Base-by-base conservation (phyloP, 2,329 filamentous ascomycete species). In the Fusarium protoensiforme region DNA sequence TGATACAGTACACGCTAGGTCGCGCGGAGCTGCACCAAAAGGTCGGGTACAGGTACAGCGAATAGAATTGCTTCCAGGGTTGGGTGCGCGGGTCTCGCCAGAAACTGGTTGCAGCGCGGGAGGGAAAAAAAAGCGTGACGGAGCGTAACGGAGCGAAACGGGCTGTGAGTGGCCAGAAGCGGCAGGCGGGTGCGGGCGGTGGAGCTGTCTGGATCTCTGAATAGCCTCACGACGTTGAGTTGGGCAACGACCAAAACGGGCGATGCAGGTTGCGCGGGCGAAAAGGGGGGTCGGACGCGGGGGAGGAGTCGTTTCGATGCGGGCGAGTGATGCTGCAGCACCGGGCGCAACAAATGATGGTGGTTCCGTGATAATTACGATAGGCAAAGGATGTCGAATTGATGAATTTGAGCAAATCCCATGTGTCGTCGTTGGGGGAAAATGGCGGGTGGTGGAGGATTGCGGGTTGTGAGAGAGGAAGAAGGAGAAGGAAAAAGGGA, bases 351-450 rank as follows among this genome's bases (percentile, higher is more conserved):
- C 79, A 72, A 81, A 83, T 81, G 78, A 79, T 74, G 73, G 56
- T 66, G 54, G 72, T 84, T 82, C 83, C 71, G 69, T 65, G 81
- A 84, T 84, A 81, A 71, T 74, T 78, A 71, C 65, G 79, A 77
- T 76, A 74, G 63, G 61, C 74, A 73, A 79, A 80, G 64, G 77
- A 80, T 80, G 80, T 72, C 74, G 77, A 80, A 82, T 83, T 79
- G 84, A 87, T 87, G 85, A 83, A 80, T 77, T 79, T 80, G 77
- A 80, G 58, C 69, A 65, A 72, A 74, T 75, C 65, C 65, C 68
- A 69, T 71, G 63, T 78, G 77, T 78, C 77, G 80, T 77, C 77
- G 79, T 78, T 81, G 82, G 81, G 79, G 73, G 79, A 73, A 78
- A 77, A 74, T 73, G 74, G 79, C 74, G 76, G 73, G 69, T 77